A percentile compares a stretch with the other conserved stretches of the same genome.
Evolutionary conservation across 257 asterid genomes (phyloP).

Genomic region (Nicotiana paniculata): DNA sequence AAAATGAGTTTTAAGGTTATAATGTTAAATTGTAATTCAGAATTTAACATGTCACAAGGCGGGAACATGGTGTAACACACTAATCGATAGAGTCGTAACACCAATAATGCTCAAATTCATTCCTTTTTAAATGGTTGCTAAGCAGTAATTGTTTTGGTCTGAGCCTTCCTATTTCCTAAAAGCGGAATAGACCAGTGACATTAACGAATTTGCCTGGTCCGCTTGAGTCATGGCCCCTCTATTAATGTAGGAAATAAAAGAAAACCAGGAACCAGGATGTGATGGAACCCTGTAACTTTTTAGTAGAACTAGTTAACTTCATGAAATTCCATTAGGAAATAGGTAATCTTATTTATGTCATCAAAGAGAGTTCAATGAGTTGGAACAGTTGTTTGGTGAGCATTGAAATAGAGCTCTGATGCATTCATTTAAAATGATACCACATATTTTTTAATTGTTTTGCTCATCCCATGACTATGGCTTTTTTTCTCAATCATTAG

Average conservation of each 20-base stretch:
- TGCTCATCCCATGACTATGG: background rate
- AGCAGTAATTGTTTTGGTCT: background rate
- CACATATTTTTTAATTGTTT: background rate
- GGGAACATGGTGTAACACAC: background rate
- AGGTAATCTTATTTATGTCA: background rate
- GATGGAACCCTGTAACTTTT: background rate
- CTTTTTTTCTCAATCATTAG: slow-evolving; percentile 25
- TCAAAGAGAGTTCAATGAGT: background rate
- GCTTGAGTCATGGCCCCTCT: background rate
- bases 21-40: background rate
- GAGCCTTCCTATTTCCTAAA: background rate
- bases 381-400: background rate
- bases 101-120: background rate
- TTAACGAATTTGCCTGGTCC: background rate
- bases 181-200: background rate
- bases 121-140: background rate
- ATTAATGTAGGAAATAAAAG: background rate
- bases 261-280: background rate
- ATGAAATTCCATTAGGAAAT: background rate
- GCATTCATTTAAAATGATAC: background rate
- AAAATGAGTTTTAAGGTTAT: background rate
- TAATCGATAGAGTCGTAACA: background rate
- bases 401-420: background rate
- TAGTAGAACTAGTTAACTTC: background rate
- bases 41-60: background rate